Percentiles rank a stretch among this genome's conserved stretches.
phyloP scores from a whole-genome alignment of 768 basidiomycete genomes.

The Cubamyces sp. region DNA sequence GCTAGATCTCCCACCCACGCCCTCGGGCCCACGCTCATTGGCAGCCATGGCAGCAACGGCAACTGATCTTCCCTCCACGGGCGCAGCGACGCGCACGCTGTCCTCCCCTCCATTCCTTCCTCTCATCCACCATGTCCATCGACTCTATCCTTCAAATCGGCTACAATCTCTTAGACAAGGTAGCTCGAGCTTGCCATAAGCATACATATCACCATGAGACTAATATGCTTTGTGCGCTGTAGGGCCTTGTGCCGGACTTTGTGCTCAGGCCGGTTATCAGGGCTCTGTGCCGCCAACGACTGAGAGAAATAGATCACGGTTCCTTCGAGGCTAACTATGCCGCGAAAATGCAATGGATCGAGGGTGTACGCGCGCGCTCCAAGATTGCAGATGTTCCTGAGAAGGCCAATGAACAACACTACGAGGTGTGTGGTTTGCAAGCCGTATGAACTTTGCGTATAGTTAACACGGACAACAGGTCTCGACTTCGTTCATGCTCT shows the following conservation, averaged over 20 bases:
- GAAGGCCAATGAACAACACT: conserved; percentile 78
- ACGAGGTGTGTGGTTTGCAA: conserved; percentile 50
- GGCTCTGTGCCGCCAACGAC: conserved; percentile 52
- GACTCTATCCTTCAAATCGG: conserved; percentile 41
- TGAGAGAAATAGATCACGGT: conserved; percentile 64
- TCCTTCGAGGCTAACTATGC: conserved; percentile 63
- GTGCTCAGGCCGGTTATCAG: conserved; percentile 52
- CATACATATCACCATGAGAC: neutral
- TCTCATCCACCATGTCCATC: conserved; percentile 19
- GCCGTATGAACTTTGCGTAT: conserved; percentile 5
- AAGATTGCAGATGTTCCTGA: conserved; percentile 65
- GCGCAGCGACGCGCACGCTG: neutral
- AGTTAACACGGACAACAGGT: conserved; percentile 41
- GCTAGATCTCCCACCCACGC: conserved; percentile 1
- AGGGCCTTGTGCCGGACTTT: conserved; percentile 66
- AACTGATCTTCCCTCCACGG: conserved; percentile 6
- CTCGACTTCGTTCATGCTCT: conserved; percentile 62
- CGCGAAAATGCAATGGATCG: conserved; percentile 70
- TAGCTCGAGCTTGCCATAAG: conserved; percentile 7
- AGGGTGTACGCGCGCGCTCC: conserved; percentile 49
- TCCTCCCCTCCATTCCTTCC: neutral
- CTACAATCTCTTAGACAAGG: conserved; percentile 41
- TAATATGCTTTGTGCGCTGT: neutral
- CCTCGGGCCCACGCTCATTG: neutral
- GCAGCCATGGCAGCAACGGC: conserved; percentile 12